Percentiles rank a stretch among this genome's conserved stretches.
Evolutionary conservation across 1,284 basidiomycete genomes (phyloP).

Genomic region (Ustilago loliicola): DNA sequence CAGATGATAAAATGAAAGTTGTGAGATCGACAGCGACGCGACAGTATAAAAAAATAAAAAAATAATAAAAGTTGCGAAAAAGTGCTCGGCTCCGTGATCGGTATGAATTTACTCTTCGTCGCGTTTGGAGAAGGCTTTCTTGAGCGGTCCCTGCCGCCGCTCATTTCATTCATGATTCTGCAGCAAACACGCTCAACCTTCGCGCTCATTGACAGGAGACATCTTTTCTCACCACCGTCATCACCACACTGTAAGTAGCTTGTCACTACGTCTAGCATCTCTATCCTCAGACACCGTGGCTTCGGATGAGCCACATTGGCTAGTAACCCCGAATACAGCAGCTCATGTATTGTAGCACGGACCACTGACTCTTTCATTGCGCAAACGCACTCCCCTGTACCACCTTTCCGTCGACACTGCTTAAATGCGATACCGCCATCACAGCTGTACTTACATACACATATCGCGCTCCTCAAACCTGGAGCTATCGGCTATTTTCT

Average conservation of each 20-base stretch:
- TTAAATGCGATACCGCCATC: neutral
- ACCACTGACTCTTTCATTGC: neutral
- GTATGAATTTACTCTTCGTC: conserved; percentile 1
- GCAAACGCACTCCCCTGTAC: neutral
- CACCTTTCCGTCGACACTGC: neutral
- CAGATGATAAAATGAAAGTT: neutral
- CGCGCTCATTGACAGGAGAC: neutral
- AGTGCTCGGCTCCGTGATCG: conserved; percentile 37
- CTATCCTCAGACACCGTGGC: neutral
- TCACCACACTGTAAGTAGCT: conserved; percentile 22
- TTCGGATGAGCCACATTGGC: no score
- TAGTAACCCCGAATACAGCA: no score
- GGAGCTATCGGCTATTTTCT: neutral
- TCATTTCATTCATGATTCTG: conserved; percentile 6
- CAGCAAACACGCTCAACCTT: conserved; percentile 5
- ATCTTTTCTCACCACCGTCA: conserved; percentile 9
- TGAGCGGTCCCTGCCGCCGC: neutral
- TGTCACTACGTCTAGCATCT: neutral
- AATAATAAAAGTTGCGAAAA: no score
- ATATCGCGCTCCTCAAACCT: neutral
- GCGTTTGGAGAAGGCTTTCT: neutral
- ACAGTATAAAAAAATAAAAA: neutral
- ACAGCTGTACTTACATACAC: neutral
- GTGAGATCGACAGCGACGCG: conserved; percentile 16
- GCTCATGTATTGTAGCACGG: neutral